A percentile compares a stretch with the other conserved stretches of the same genome.
phyloP scores from a whole-genome alignment of 177 flowering plant genomes.

The Vitis hybrid region DNA sequence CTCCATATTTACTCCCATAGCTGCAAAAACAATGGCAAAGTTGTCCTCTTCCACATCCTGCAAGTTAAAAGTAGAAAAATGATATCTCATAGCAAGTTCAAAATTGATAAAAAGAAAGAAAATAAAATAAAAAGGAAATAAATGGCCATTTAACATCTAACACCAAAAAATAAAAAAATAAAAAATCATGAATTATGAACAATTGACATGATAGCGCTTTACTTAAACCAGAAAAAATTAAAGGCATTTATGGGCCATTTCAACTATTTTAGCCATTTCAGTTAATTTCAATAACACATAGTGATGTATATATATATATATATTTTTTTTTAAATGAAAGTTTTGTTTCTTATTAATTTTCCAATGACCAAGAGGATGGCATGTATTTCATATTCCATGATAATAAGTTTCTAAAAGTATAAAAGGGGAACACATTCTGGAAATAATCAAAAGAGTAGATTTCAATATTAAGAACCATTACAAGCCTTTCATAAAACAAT shows the following conservation, averaged over 20 bases:
- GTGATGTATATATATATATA: too few relatives aligned
- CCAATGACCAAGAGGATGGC: background rate
- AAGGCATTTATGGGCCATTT: background rate
- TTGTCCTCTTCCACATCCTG: conserved; percentile 55
- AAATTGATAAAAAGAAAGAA: background rate
- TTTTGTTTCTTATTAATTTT: background rate
- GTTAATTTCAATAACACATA: background rate
- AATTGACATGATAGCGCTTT: background rate
- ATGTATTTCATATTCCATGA: background rate
- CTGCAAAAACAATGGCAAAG: conserved; percentile 59
- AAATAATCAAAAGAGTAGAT: too few relatives aligned
- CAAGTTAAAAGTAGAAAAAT: background rate
- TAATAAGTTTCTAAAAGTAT: background rate
- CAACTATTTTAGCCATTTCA: background rate
- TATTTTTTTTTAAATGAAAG: background rate
- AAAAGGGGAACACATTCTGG: too few relatives aligned
- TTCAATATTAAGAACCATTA: background rate
- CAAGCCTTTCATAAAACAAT: background rate
- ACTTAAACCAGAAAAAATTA: too few relatives aligned
- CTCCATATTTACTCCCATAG: conserved; percentile 61
- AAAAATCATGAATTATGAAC: background rate
- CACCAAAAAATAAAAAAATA: background rate
- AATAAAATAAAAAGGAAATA: background rate
- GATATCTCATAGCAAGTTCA: background rate
- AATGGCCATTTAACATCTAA: background rate